Evolutionary conservation across 495 filamentous ascomycete species (phyloP).

Genomic region (Talaromyces nanjingensis): DNA sequence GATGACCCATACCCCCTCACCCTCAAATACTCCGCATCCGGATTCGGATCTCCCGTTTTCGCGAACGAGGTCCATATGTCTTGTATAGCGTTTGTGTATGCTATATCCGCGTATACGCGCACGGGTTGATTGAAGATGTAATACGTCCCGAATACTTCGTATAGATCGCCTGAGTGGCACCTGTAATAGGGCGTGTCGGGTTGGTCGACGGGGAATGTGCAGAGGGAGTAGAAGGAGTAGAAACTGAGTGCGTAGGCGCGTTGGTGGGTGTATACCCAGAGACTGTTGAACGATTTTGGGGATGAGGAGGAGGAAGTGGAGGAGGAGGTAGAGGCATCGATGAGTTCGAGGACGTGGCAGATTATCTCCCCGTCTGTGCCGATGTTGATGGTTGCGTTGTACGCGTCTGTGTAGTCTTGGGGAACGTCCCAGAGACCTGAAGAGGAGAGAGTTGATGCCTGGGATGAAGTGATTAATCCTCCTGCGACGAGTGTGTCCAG

Average conservation of each 20-base stretch:
- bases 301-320: not conserved
- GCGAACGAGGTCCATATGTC: constrained; percentile 9
- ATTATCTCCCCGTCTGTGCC: not conserved
- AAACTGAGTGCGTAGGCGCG: constrained; percentile 3
- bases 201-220: constrained; percentile 3
- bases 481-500: not conserved
- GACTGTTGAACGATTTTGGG: constrained; percentile 3
- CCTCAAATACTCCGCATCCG: not conserved
- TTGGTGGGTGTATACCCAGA: constrained; percentile 8
- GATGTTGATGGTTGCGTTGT: constrained; percentile 8
- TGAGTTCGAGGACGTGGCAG: constrained; percentile 1
- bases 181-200: constrained; percentile 4
- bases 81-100: constrained; percentile 6
- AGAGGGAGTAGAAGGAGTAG: constrained; percentile 5
- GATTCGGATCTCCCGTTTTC: constrained; percentile 6
- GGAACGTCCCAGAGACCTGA: constrained; percentile 8
- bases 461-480: not conserved
- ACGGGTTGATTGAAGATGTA: constrained; percentile 9
- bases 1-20: constrained; percentile 2
- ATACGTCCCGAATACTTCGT: constrained; percentile 8
- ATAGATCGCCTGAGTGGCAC: constrained; percentile 7
- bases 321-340: not conserved
- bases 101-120: constrained; percentile 4
- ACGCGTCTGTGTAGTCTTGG: not conserved
- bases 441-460: not conserved